Evolutionary conservation across 768 basidiomycete species (phyloP), one percentile per base, ranked within the genome.

Genomic region (Pleurotus citrinopileatus): DNA sequence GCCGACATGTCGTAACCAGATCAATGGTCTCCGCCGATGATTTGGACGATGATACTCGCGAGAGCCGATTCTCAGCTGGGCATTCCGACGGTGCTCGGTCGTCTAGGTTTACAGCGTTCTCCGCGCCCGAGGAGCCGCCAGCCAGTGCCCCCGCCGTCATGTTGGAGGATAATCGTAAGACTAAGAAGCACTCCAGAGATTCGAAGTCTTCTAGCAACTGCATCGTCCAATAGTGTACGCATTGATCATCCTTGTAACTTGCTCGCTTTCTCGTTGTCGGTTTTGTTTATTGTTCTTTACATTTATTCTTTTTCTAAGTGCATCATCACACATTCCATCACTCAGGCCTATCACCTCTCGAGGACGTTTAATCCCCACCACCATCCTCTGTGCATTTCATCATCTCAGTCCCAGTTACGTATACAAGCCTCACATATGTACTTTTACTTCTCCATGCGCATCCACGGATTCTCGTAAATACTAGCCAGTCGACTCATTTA

Each of bases 201-300:
- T 64, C 69, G 6, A 74, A 75, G 60, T 65, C 71, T 23, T 72
- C 75, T 34, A 67, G 71, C 28, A 77, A 76, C 55, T 81, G 79
- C 65, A 67, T 70, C 46, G 73, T 81, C 55, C 80, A 82, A 65
- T 82, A 65, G 70, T 54, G 40, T n/a, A n/a, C n/a, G n/a, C n/a
- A n/a, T n/a, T n/a, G n/a, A n/a, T n/a, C n/a, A 47, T 52, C 45
- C 20, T 15, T 50, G 25, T 36, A 42, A 42, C 36, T 46, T 17
- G 32, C 15, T 23, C 36, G 46, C 40, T 40, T 27, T 42, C 22
- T 45, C 42, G 34, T 45, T 45, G 40, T 38, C 54, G 46, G 45
- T 52, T 52, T 59, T 60, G 55, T 57, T 63, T 54, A 52, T 57
- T 57, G 42, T 37, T 27, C 45, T 51, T 36, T 47, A 42, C 52